Conservation (phyloP, 208 protist species). For the Acanthamoeba sp. region DNA sequence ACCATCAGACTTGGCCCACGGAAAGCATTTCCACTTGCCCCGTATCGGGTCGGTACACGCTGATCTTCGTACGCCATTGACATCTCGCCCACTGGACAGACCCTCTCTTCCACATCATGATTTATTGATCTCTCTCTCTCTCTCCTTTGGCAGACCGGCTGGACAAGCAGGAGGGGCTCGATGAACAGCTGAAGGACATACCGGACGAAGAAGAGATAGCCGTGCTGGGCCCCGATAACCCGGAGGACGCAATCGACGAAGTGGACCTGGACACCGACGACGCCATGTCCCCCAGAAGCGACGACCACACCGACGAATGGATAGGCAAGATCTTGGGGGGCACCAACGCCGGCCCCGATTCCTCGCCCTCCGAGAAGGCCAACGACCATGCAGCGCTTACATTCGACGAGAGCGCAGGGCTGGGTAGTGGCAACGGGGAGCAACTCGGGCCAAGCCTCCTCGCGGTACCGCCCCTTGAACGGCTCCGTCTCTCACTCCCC, state of each 20-base stretch:
- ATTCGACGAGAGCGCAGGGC: no score
- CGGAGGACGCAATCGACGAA: slow-evolving; percentile 29
- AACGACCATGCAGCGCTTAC: no score
- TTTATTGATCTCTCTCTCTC: neutral
- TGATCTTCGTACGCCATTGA: slow-evolving; percentile 21
- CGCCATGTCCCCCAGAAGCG: neutral
- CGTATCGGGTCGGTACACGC: slow-evolving; percentile 1
- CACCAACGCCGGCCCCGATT: neutral
- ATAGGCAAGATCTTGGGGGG: neutral
- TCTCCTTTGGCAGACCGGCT: neutral
- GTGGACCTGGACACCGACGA: slow-evolving; percentile 35
- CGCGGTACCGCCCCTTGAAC: no score
- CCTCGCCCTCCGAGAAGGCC: neutral
- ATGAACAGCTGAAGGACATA: neutral
- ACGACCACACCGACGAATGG: neutral
- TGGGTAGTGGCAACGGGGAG: neutral
- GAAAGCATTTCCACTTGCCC: slow-evolving; percentile 1
- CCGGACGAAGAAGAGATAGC: slow-evolving; percentile 43
- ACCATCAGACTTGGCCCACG: slow-evolving; percentile 15
- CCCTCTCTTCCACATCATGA: neutral
- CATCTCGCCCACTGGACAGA: no score
- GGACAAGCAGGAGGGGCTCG: slow-evolving; percentile 1
- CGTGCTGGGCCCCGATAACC: slow-evolving; percentile 6
- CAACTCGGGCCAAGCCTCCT: neutral
- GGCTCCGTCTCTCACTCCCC: no score